Evolutionary conservation across 768 basidiomycete genomes (phyloP).

Genomic region (Pleurotus tuber-regium): DNA sequence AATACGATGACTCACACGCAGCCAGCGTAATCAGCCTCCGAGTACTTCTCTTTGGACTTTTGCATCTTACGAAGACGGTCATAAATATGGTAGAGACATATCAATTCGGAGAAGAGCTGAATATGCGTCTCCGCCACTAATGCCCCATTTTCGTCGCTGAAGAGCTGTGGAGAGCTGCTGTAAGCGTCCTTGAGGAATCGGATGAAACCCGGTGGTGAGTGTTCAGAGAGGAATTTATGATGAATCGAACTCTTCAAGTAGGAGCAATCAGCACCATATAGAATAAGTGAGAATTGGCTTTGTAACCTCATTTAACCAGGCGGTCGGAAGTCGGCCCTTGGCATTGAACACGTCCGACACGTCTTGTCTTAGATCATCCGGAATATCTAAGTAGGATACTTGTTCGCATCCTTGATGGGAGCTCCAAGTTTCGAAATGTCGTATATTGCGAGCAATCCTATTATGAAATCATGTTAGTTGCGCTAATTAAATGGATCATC

Average conservation of each 20-base stretch:
- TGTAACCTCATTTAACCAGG: conserved; percentile 41
- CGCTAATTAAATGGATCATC: too few species aligned
- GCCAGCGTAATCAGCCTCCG: conserved; percentile 54
- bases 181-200: conserved; percentile 27
- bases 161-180: conserved; percentile 34
- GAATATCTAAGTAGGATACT: conserved; percentile 44
- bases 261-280: too few species aligned
- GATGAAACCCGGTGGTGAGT: conserved; percentile 10
- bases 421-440: conserved; percentile 51
- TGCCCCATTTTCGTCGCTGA: conserved; percentile 24
- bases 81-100: conserved; percentile 44
- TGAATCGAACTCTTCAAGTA: too few species aligned
- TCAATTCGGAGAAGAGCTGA: conserved; percentile 35
- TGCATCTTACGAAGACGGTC: conserved; percentile 40
- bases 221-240: too few species aligned
- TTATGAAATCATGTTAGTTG: not conserved
- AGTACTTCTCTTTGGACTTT: conserved; percentile 43
- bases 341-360: conserved; percentile 38
- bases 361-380: conserved; percentile 33
- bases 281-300: too few species aligned
- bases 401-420: conserved; percentile 48
- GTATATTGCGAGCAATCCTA: conserved; percentile 48
- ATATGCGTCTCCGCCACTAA: conserved; percentile 15
- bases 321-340: conserved; percentile 30
- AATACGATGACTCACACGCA: conserved; percentile 51